phyloP scores from a whole-genome alignment of 169 alveolate genomes.

The Plasmodium cynomolgi region DNA sequence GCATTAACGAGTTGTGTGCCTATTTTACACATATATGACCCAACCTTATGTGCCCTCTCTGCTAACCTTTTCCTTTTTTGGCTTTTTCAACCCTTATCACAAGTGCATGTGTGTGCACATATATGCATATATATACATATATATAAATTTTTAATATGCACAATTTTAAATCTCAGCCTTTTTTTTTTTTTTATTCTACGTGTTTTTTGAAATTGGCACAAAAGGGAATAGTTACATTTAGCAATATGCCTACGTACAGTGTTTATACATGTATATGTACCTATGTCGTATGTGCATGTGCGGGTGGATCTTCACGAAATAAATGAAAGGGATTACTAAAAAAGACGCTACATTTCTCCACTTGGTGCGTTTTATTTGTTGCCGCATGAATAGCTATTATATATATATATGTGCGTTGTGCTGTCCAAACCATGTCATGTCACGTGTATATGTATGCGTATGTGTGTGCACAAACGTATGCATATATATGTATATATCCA shows the following conservation, averaged over 20 bases:
- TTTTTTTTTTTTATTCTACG: slow-evolving; percentile 1
- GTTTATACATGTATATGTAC: not conserved
- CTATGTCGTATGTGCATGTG: not conserved
- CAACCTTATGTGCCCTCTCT: not conserved
- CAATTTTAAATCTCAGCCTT: slow-evolving; percentile 4
- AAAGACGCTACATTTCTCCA: not conserved
- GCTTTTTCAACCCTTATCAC: slow-evolving; percentile 5
- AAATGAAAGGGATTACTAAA: not conserved
- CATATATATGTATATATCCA: not conserved
- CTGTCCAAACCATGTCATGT: not conserved
- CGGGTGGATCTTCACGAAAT: not conserved
- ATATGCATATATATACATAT: not conserved
- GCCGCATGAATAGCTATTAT: not conserved
- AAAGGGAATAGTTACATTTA: not conserved
- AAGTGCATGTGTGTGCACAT: not conserved
- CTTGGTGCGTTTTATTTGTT: slow-evolving; percentile 8
- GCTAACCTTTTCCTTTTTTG: slow-evolving; percentile 7
- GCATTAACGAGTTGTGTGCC: not conserved
- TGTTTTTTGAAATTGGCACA: slow-evolving; percentile 7
- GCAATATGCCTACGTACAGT: not conserved
- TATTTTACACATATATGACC: not conserved
- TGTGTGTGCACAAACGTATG: not conserved
- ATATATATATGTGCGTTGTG: slow-evolving; percentile 13
- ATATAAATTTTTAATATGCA: slow-evolving; percentile 22
- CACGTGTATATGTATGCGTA: not conserved